These are phyloP conservation scores for Cladorrhinum sp. DNA, from an alignment of 2,329 filamentous ascomycete genomes.

Conservation along the genomic window DNA sequence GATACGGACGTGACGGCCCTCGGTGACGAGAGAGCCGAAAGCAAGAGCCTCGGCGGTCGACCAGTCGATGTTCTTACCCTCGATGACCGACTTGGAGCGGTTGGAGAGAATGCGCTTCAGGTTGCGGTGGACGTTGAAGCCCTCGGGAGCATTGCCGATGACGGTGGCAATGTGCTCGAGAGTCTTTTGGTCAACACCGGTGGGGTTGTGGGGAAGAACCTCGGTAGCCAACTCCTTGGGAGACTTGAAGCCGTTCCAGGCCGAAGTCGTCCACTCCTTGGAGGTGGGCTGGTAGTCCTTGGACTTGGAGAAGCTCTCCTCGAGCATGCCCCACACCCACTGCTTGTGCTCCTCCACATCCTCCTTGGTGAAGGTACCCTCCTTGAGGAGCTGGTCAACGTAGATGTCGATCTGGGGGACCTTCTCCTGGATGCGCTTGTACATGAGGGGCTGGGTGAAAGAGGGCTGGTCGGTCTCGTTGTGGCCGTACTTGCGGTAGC, in stretches of 20 bases:
- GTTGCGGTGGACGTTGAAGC: conserved; percentile 88
- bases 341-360: conserved; percentile 99
- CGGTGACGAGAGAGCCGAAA: conserved; percentile 84
- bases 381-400: conserved; percentile 81
- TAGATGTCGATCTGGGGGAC: conserved; percentile 86
- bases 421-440: conserved; percentile 91
- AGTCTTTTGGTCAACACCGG: conserved; percentile 69
- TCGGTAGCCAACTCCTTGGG: conserved; percentile 96
- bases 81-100: conserved; percentile 85
- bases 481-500: conserved; percentile 98
- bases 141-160: conserved; percentile 76
- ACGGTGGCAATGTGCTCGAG: conserved; percentile 79
- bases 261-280: conserved; percentile 97
- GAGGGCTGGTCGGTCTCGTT: conserved; percentile 99
- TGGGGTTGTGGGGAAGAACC: conserved; percentile 86
- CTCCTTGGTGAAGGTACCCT: conserved; percentile 94
- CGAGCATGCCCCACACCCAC: conserved; percentile 99
- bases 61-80: conserved; percentile 96
- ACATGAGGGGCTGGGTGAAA: conserved; percentile 99
- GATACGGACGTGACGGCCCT: conserved; percentile 95
- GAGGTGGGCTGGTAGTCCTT: conserved; percentile 96
- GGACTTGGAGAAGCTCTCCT: conserved; percentile 94
- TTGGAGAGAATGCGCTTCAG: conserved; percentile 90
- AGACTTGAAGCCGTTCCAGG: conserved; percentile 99
- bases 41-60: conserved; percentile 94